Evolutionary conservation across 768 basidiomycete genomes (phyloP).

Genomic region (Pisolithus orientalis): DNA sequence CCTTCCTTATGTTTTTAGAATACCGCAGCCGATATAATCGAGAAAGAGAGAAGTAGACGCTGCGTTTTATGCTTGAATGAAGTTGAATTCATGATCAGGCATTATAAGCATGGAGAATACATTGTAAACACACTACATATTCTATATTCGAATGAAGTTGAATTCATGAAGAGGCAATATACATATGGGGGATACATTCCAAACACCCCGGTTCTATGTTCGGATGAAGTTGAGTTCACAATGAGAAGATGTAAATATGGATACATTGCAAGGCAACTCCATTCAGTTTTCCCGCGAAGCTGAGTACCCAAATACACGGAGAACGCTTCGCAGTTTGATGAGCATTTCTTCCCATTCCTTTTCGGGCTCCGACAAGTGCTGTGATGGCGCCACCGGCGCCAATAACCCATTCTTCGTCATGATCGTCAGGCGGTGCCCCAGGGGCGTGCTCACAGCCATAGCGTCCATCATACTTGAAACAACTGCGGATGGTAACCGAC

Average conservation of each 20-base stretch:
- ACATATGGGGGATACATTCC: background rate
- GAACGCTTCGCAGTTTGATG: slow-evolving; percentile 79
- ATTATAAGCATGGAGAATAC: no score
- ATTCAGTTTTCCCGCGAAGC: slow-evolving; percentile 17
- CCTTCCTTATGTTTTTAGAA: no score
- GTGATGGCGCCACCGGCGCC: slow-evolving; percentile 47
- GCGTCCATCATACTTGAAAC: no score
- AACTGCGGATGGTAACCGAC: no score
- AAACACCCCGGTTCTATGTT: background rate
- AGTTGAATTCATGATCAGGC: no score
- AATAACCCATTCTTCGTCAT: no score
- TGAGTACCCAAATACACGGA: slow-evolving; percentile 52
- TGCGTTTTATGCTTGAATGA: no score
- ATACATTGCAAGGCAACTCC: background rate
- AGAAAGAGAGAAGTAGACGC: no score
- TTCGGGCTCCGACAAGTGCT: slow-evolving; percentile 76
- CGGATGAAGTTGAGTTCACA: slow-evolving; percentile 34
- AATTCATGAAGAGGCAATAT: slow-evolving; percentile 22
- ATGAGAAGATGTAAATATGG: background rate
- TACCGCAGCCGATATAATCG: no score
- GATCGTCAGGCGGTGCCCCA: background rate
- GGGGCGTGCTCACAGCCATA: background rate
- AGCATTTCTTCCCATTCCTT: slow-evolving; percentile 95
- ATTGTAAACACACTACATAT: slow-evolving; percentile 13
- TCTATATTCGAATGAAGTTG: slow-evolving; percentile 28